Percentiles rank a stretch among this genome's conserved stretches.
These are phyloP conservation scores for Saposhnikovia divaricata DNA, from an alignment of 129 eudicot species.

Conservation along the genomic window DNA sequence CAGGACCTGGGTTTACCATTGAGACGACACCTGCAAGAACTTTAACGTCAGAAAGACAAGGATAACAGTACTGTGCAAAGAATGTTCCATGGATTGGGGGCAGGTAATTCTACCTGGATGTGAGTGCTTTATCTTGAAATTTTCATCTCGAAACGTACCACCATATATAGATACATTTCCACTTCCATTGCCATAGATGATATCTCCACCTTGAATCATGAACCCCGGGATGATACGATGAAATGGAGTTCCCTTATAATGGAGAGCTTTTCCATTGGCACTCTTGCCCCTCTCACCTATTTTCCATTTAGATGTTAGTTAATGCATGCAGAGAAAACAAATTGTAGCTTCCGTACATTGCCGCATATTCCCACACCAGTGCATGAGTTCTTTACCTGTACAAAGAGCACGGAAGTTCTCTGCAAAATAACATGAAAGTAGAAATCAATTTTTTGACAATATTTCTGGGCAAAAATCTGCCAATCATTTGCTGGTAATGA, in stretches of 20 bases:
- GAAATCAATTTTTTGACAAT: neutral
- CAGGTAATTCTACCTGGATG: conserved; percentile 55
- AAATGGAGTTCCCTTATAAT: conserved; percentile 76
- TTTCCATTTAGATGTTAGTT: conserved; percentile 11
- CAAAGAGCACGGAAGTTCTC: conserved; percentile 91
- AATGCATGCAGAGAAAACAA: conserved; percentile 7
- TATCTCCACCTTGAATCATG: conserved; percentile 99
- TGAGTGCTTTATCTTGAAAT: conserved; percentile 71
- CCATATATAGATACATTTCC: conserved; percentile 83
- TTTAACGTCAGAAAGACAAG: conserved; percentile 1
- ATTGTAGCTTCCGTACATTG: neutral
- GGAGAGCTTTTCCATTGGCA: conserved; percentile 57
- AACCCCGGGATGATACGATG: conserved; percentile 96
- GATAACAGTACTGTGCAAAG: neutral
- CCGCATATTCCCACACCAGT: neutral
- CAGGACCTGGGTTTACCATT: conserved; percentile 93
- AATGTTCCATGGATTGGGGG: neutral
- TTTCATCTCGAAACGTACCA: conserved; percentile 71
- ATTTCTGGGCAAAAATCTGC: neutral
- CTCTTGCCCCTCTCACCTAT: conserved; percentile 84
- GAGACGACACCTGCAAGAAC: conserved; percentile 64
- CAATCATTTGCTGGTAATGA: neutral
- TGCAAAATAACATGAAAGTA: conserved; percentile 27
- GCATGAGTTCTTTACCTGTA: conserved; percentile 47
- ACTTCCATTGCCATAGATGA: conserved; percentile 55